Evolutionary conservation across 768 basidiomycete species (phyloP).

Genomic region (Boletus fagicola): DNA sequence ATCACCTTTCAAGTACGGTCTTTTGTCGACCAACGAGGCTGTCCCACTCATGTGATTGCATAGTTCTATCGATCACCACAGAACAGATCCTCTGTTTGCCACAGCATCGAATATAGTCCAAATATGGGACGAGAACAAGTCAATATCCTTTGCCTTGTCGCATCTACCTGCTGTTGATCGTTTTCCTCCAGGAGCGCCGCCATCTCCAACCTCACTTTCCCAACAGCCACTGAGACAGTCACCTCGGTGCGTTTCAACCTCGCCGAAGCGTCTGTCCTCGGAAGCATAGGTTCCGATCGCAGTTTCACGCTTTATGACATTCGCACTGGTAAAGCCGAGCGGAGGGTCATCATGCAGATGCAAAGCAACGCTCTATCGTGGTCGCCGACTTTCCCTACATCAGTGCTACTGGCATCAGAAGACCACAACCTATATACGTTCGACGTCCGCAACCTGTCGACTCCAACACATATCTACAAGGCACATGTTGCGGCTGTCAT

Average conservation of each 20-base stretch:
- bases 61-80: slow-evolving; percentile 94
- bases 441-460: slow-evolving; percentile 80
- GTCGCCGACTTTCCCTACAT: slow-evolving; percentile 95
- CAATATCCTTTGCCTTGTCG: not conserved
- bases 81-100: slow-evolving; percentile 84
- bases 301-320: slow-evolving; percentile 97
- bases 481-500: slow-evolving; percentile 96
- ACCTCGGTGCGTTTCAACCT: slow-evolving; percentile 89
- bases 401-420: slow-evolving; percentile 92
- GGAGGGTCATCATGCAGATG: slow-evolving; percentile 92
- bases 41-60: not conserved
- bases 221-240: slow-evolving; percentile 85
- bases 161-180: slow-evolving; percentile 7
- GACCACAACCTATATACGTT: slow-evolving; percentile 99
- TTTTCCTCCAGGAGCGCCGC: slow-evolving; percentile 63
- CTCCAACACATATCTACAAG: slow-evolving; percentile 93
- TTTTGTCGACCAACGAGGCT: not conserved
- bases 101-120: slow-evolving; percentile 93
- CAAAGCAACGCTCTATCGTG: slow-evolving; percentile 86
- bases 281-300: slow-evolving; percentile 90
- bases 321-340: slow-evolving; percentile 93
- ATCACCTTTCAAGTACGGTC: slow-evolving; percentile 81
- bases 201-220: slow-evolving; percentile 83
- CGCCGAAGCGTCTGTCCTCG: slow-evolving; percentile 92
- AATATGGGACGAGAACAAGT: slow-evolving; percentile 98